Evolutionary conservation across 306 rosid genomes (phyloP).

Genomic region (barrel medic (Medicago truncatula)): MtrunA17r5.0-ANR NC_053043.1:43977001-43977500

Average conservation of each 20-base stretch:
- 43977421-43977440: neutral
- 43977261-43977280: constrained; percentile 2
- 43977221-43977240: constrained; percentile 89
- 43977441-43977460: neutral
- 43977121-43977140: constrained; percentile 31
- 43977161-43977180: constrained; percentile 39
- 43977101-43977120: constrained; percentile 8
- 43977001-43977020: constrained; percentile 80
- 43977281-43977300: neutral
- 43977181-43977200: constrained; percentile 43
- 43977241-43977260: constrained; percentile 49
- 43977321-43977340: constrained; percentile 6
- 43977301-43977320: neutral
- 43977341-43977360: neutral
- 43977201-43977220: constrained; percentile 66
- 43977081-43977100: constrained; percentile 41
- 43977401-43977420: neutral
- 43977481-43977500: neutral
- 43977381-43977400: neutral
- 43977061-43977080: neutral
- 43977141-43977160: constrained; percentile 42
- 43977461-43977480: neutral
- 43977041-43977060: constrained; percentile 35
- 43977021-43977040: constrained; percentile 99
- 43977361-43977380: neutral